These are phyloP conservation scores for Colletotrichum navitas DNA, from an alignment of 2,329 filamentous ascomycete genomes.

Conservation along the genomic window DNA sequence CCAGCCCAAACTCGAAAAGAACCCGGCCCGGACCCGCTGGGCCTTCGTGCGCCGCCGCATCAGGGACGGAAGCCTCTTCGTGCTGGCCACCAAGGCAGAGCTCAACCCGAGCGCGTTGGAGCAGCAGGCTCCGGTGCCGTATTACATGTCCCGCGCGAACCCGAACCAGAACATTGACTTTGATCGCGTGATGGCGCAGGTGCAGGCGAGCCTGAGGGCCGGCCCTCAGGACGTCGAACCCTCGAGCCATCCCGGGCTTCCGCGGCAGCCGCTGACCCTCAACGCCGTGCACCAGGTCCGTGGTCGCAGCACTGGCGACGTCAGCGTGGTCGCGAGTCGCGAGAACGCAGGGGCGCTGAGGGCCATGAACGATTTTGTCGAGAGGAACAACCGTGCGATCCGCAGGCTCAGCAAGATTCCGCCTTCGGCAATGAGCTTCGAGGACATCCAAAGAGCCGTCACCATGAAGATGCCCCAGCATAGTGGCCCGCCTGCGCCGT, in stretches of 20 bases:
- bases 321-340: slow-evolving; percentile 56
- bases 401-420: slow-evolving; percentile 57
- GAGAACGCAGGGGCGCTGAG: slow-evolving; percentile 57
- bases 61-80: slow-evolving; percentile 64
- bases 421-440: slow-evolving; percentile 48
- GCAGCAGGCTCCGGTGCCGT: slow-evolving; percentile 47
- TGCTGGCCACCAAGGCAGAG: slow-evolving; percentile 56
- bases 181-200: slow-evolving; percentile 59
- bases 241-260: slow-evolving; percentile 32
- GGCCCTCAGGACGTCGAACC: slow-evolving; percentile 43
- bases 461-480: slow-evolving; percentile 43
- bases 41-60: slow-evolving; percentile 62
- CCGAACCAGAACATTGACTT: slow-evolving; percentile 57
- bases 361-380: slow-evolving; percentile 60
- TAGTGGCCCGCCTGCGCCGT: slow-evolving; percentile 13
- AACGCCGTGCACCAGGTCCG: slow-evolving; percentile 58
- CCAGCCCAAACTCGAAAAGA: slow-evolving; percentile 63
- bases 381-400: slow-evolving; percentile 58
- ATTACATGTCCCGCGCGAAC: slow-evolving; percentile 45
- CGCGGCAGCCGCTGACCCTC: slow-evolving; percentile 50
- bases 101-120: slow-evolving; percentile 48
- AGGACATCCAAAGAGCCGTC: slow-evolving; percentile 47
- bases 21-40: slow-evolving; percentile 66
- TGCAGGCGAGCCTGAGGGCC: slow-evolving; percentile 52
- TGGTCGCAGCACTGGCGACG: slow-evolving; percentile 51